A percentile compares a stretch with the other conserved stretches of the same genome.
Conservation (phyloP, 345 rosid genomes). For the Punica granatum region DNA sequence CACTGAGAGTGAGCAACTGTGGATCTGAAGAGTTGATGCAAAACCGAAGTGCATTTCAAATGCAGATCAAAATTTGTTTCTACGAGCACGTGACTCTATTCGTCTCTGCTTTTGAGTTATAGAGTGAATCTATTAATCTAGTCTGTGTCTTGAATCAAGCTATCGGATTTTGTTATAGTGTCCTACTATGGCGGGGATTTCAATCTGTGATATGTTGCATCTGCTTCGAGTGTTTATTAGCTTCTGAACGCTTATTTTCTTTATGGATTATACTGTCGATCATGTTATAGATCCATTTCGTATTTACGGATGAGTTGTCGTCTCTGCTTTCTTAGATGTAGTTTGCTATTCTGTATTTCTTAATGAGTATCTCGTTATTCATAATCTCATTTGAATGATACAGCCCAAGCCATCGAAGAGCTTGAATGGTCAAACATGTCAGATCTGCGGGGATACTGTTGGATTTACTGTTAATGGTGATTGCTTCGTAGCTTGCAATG, state of each 20-base stretch:
- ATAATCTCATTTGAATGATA: constrained; percentile 17
- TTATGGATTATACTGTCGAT: neutral
- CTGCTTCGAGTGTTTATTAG: neutral
- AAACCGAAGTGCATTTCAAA: neutral
- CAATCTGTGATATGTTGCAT: neutral
- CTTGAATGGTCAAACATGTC: constrained; percentile 73
- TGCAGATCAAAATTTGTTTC: neutral
- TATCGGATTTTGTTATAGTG: neutral
- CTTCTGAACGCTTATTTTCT: neutral
- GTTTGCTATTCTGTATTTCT: neutral
- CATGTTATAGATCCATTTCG: neutral
- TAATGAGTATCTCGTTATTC: constrained; percentile 10
- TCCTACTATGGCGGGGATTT: neutral
- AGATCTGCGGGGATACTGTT: constrained; percentile 92
- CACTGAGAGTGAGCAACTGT: neutral
- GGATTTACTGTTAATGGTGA: constrained; percentile 59
- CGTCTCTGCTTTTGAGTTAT: neutral
- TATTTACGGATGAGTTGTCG: neutral
- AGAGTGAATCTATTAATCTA: neutral
- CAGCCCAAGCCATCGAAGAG: constrained; percentile 86
- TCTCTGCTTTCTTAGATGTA: neutral
- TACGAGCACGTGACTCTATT: neutral
- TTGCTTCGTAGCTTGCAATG: constrained; percentile 93
- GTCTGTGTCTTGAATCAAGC: neutral
- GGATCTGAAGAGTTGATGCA: neutral